Evolutionary conservation across 2,329 filamentous ascomycete species (phyloP).

Genomic region (Diplodia scrobiculata): DNA sequence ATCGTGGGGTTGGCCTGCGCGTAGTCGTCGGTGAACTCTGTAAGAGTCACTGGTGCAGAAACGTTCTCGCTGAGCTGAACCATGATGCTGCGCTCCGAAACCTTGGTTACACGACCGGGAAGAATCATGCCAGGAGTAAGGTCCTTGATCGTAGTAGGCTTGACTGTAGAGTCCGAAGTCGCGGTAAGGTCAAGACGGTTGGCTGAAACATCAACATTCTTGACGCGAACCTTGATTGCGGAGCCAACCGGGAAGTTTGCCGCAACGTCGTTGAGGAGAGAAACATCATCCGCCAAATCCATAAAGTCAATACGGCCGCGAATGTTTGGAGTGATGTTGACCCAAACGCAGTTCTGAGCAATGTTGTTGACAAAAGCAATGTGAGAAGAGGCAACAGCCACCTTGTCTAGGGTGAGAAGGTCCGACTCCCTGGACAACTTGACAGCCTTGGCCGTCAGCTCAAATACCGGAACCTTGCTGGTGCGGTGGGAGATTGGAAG

Average conservation of each 20-base stretch:
- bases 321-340: constrained; percentile 84
- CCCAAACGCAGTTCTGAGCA: constrained; percentile 77
- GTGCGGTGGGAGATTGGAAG: constrained; percentile 85
- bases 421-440: constrained; percentile 63
- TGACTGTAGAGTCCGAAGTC: constrained; percentile 60
- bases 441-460: constrained; percentile 74
- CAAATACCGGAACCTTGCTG: constrained; percentile 76
- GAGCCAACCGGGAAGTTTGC: constrained; percentile 88
- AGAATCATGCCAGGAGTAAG: constrained; percentile 79
- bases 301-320: constrained; percentile 79
- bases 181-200: constrained; percentile 83
- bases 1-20: constrained; percentile 73
- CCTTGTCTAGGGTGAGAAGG: constrained; percentile 69
- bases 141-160: constrained; percentile 67
- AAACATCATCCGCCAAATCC: constrained; percentile 85
- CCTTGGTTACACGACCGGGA: constrained; percentile 79
- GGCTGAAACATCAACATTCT: constrained; percentile 69
- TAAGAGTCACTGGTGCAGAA: constrained; percentile 76
- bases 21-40: constrained; percentile 86
- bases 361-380: constrained; percentile 92
- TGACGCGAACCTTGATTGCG: constrained; percentile 77
- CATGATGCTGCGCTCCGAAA: constrained; percentile 78
- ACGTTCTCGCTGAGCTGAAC: constrained; percentile 81
- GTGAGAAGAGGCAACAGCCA: constrained; percentile 71
- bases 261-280: constrained; percentile 72